phyloP scores from a whole-genome alignment of 305 asterid genomes.

The Fraxinus sp. region DNA sequence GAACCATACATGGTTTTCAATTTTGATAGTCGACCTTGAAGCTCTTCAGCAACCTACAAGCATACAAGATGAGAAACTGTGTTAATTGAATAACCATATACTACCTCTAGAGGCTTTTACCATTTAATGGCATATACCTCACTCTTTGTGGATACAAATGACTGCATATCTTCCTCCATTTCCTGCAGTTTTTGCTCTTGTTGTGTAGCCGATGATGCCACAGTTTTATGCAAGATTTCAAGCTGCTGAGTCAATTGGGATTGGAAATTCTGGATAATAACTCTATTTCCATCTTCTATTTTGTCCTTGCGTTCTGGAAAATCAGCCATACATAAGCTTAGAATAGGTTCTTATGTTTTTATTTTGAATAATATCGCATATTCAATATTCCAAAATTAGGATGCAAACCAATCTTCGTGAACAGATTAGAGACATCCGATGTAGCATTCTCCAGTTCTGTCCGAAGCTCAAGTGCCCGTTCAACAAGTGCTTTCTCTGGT shows the following conservation, averaged over 20 bases:
- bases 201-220: constrained; percentile 36
- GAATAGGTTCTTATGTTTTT: background rate
- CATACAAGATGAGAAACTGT: background rate
- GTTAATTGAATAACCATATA: constrained; percentile 9
- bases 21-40: constrained; percentile 35
- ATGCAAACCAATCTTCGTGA: constrained; percentile 40
- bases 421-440: constrained; percentile 44
- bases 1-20: constrained; percentile 34
- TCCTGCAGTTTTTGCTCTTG: constrained; percentile 49
- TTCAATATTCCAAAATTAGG: constrained; percentile 2
- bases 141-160: constrained; percentile 42
- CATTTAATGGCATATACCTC: constrained; percentile 33
- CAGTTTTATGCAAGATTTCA: constrained; percentile 35
- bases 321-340: background rate
- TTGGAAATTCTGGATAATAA: constrained; percentile 31
- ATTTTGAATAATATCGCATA: background rate
- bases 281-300: constrained; percentile 46
- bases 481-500: constrained; percentile 43
- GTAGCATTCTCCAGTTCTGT: constrained; percentile 52
- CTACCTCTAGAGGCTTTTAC: constrained; percentile 6
- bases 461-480: constrained; percentile 54
- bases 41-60: constrained; percentile 45
- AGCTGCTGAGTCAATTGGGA: constrained; percentile 50
- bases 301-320: constrained; percentile 41
- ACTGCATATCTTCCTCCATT: constrained; percentile 39